Evolutionary conservation across 2,329 filamentous ascomycete genomes (phyloP).

Genomic region (Graphilbum sp.): DNA sequence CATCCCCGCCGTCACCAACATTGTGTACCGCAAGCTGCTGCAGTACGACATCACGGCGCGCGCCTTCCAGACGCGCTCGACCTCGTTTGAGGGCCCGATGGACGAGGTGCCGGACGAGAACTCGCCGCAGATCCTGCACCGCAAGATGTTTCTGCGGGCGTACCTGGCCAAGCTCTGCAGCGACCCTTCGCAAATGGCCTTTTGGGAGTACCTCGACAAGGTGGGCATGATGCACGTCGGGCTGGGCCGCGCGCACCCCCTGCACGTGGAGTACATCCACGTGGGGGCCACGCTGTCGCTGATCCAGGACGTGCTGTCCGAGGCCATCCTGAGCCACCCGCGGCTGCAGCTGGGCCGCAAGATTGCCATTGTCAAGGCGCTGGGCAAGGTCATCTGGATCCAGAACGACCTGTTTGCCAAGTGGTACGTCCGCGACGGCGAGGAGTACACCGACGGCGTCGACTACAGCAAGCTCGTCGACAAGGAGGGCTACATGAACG

Average conservation of each 20-base stretch:
- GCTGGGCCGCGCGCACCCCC: slow-evolving; percentile 50
- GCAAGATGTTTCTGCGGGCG: slow-evolving; percentile 64
- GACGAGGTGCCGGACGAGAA: slow-evolving; percentile 48
- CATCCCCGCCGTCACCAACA: slow-evolving; percentile 69
- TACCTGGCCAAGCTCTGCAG: slow-evolving; percentile 61
- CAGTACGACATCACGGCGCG: slow-evolving; percentile 70
- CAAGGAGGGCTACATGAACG: slow-evolving; percentile 47
- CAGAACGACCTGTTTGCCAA: slow-evolving; percentile 78
- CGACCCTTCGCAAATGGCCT: slow-evolving; percentile 58
- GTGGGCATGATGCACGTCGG: slow-evolving; percentile 78
- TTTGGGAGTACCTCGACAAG: slow-evolving; percentile 74
- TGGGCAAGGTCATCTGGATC: slow-evolving; percentile 74
- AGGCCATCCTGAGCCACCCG: slow-evolving; percentile 59
- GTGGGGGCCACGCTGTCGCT: slow-evolving; percentile 57
- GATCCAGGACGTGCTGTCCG: slow-evolving; percentile 62
- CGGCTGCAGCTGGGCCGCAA: slow-evolving; percentile 50
- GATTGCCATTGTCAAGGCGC: slow-evolving; percentile 56
- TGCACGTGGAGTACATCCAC: slow-evolving; percentile 70
- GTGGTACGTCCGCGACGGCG: slow-evolving; percentile 58
- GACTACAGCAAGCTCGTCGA: slow-evolving; percentile 30
- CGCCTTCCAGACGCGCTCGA: slow-evolving; percentile 49
- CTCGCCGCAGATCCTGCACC: slow-evolving; percentile 57
- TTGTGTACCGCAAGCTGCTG: slow-evolving; percentile 68
- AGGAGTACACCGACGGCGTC: slow-evolving; percentile 35
- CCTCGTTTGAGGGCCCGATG: slow-evolving; percentile 49